Conservation (phyloP, 306 rosid genomes). For the Pterocarpus santalinus region DNA sequence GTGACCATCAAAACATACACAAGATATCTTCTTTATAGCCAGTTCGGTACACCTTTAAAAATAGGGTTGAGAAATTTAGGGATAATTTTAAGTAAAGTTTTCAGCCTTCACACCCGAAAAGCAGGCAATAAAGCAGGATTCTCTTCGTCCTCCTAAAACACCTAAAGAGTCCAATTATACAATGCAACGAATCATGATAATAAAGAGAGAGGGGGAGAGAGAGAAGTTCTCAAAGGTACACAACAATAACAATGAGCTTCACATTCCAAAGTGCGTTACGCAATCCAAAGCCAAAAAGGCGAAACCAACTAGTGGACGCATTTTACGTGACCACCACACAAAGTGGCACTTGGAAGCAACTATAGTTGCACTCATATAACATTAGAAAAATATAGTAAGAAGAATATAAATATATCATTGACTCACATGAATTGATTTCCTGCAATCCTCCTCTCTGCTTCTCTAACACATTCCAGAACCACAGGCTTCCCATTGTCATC, state of each 20-base stretch:
- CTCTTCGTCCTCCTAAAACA: slow-evolving; percentile 7
- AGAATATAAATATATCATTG: neutral
- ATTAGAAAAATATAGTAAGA: neutral
- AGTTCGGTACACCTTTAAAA: slow-evolving; percentile 15
- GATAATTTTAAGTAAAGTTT: neutral
- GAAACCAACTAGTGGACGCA: slow-evolving; percentile 28
- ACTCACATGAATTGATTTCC: slow-evolving; percentile 83
- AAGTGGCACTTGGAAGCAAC: slow-evolving; percentile 15
- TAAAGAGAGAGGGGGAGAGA: neutral
- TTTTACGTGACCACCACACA: slow-evolving; percentile 32
- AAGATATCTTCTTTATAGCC: neutral
- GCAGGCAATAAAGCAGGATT: slow-evolving; percentile 36
- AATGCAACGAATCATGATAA: slow-evolving; percentile 18
- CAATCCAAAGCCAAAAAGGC: slow-evolving; percentile 15
- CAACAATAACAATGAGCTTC: neutral
- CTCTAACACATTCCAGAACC: slow-evolving; percentile 89
- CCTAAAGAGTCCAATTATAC: neutral
- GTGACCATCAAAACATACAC: slow-evolving; percentile 4
- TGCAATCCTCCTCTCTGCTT: slow-evolving; percentile 91
- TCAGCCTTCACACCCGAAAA: slow-evolving; percentile 21
- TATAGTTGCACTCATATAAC: neutral
- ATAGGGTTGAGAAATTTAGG: neutral
- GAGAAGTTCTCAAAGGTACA: slow-evolving; percentile 17
- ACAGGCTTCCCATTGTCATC: slow-evolving; percentile 94
- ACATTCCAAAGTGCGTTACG: slow-evolving; percentile 35